phyloP scores from a whole-genome alignment of 495 filamentous ascomycete species.

The Evansstolkia leycettana region DNA sequence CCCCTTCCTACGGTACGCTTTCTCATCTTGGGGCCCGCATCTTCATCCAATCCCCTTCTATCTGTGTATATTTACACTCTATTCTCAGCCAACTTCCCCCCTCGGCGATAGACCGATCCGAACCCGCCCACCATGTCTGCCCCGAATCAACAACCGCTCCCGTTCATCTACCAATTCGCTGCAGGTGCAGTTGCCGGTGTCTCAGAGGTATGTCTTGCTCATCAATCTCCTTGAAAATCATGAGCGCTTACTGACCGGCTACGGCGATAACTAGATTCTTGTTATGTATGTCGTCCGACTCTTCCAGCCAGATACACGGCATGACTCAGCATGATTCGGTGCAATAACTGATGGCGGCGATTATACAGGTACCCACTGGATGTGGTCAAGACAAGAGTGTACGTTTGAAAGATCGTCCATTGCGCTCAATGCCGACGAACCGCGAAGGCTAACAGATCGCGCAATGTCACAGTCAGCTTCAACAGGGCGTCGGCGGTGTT shows the following conservation, averaged over 20 bases:
- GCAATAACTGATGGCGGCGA: not conserved
- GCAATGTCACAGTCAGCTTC: slow-evolving; percentile 55
- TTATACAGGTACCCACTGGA: slow-evolving; percentile 87
- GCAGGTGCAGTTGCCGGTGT: slow-evolving; percentile 87
- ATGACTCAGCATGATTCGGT: not conserved
- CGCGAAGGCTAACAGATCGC: not conserved
- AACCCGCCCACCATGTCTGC: slow-evolving; percentile 53
- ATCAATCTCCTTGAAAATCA: slow-evolving; percentile 10
- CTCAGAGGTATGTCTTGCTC: slow-evolving; percentile 55
- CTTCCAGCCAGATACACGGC: not conserved
- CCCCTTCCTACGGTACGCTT: no score
- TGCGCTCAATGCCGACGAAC: not conserved
- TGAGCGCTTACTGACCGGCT: slow-evolving; percentile 7
- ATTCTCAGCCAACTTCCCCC: slow-evolving; percentile 6
- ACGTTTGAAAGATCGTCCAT: slow-evolving; percentile 5
- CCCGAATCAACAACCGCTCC: slow-evolving; percentile 52
- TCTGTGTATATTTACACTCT: slow-evolving; percentile 3
- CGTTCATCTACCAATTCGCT: slow-evolving; percentile 77
- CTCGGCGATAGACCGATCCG: no score
- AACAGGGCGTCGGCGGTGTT: slow-evolving; percentile 48
- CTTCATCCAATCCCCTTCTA: slow-evolving; percentile 1
- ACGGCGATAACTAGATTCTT: slow-evolving; percentile 47
- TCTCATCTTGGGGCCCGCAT: no score
- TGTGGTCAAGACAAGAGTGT: slow-evolving; percentile 97
- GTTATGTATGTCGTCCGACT: slow-evolving; percentile 51